Evolutionary conservation across 2,329 filamentous ascomycete genomes (phyloP).

Genomic region (Pestalotiopsis sp.): DNA sequence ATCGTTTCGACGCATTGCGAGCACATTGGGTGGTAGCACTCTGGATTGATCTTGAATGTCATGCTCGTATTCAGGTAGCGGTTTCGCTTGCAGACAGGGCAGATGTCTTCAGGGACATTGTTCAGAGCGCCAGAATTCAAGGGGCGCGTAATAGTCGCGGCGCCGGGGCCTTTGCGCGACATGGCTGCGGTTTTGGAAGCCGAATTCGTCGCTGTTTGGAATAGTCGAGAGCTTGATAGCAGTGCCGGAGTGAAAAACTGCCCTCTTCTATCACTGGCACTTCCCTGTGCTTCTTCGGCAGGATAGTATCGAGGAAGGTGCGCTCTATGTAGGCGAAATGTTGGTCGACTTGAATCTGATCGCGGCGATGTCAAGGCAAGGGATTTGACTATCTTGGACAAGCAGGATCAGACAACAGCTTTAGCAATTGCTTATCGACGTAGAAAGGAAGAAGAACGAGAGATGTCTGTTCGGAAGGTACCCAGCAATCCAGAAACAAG

Average conservation of each 20-base stretch:
- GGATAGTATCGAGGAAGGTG: neutral
- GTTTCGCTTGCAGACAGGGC: constrained; percentile 95
- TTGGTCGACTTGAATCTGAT: neutral
- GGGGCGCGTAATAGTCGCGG: constrained; percentile 16
- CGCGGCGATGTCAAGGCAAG: neutral
- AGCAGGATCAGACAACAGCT: too few relatives aligned
- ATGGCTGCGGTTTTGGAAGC: constrained; percentile 22
- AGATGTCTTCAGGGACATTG: constrained; percentile 64
- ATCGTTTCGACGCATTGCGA: constrained; percentile 92
- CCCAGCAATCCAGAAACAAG: neutral
- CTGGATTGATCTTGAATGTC: constrained; percentile 93
- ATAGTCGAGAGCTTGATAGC: neutral
- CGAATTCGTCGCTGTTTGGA: neutral
- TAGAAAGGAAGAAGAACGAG: neutral
- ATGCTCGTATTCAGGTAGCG: constrained; percentile 94
- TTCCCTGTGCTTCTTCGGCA: neutral
- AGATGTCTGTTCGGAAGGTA: neutral
- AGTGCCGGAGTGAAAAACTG: neutral
- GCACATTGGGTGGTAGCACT: constrained; percentile 99
- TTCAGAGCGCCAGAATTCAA: constrained; percentile 20
- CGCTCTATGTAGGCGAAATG: neutral
- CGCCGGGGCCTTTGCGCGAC: constrained; percentile 35
- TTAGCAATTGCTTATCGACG: too few relatives aligned
- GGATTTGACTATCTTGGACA: neutral
- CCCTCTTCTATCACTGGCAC: neutral